Percentiles rank a stretch among this genome's conserved stretches.
These are phyloP conservation scores for Kalmanozyma brasiliensis DNA, from an alignment of 1,284 basidiomycete genomes.

Conservation along the genomic window DNA sequence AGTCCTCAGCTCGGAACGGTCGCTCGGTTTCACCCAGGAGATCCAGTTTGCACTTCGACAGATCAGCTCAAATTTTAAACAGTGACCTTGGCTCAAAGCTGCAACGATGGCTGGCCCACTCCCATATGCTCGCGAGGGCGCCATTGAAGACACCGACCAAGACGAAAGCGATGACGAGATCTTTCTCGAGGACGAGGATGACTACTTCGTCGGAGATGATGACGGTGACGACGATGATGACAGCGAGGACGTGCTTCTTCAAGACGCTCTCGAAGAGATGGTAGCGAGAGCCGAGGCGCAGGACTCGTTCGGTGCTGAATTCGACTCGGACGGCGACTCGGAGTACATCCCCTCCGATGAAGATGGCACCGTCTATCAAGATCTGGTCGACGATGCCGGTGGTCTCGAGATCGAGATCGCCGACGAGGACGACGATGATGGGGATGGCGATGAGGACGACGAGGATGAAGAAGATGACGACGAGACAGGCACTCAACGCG, in stretches of 20 bases:
- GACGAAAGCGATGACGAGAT: constrained; percentile 14
- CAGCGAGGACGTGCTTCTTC: constrained; percentile 39
- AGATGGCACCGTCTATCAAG: constrained; percentile 27
- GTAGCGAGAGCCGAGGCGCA: constrained; percentile 39
- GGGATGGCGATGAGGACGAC: constrained; percentile 23
- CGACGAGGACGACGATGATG: constrained; percentile 35
- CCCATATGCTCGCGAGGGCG: constrained; percentile 22
- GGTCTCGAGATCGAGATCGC: constrained; percentile 39
- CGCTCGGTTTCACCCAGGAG: too few species aligned
- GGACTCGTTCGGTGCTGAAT: constrained; percentile 24
- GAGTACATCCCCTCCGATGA: constrained; percentile 32
- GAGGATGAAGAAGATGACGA: constrained; percentile 22
- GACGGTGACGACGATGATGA: constrained; percentile 37
- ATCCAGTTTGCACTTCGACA: too few species aligned
- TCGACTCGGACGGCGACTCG: constrained; percentile 39
- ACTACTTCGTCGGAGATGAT: constrained; percentile 24
- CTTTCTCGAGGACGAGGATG: constrained; percentile 24
- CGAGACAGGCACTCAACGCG: constrained; percentile 10
- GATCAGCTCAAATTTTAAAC: too few species aligned
- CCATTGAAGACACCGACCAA: constrained; percentile 30
- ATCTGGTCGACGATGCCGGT: constrained; percentile 34
- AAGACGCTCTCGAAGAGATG: constrained; percentile 44
- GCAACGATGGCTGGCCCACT: constrained; percentile 10
- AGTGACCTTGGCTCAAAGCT: too few species aligned
- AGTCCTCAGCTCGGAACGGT: too few species aligned